Conservation (phyloP, 164 flowering plant genomes). For the Malania oleifera region DNA sequence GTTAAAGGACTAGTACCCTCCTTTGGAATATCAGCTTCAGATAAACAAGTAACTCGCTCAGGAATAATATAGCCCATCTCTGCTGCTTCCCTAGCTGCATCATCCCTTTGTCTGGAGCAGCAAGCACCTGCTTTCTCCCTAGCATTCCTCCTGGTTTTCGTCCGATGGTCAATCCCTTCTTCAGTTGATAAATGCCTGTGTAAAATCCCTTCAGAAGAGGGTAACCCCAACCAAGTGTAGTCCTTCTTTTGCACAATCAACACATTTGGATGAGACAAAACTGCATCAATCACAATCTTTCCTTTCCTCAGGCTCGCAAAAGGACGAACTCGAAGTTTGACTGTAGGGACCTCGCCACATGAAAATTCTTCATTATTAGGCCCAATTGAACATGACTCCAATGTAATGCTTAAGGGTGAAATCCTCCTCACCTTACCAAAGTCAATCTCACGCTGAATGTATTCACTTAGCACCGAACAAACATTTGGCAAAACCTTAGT, state of each 20-base stretch:
- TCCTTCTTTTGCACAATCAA: conserved; percentile 80
- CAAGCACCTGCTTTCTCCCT: conserved; percentile 68
- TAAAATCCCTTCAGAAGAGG: conserved; percentile 43
- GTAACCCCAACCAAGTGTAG: conserved; percentile 89
- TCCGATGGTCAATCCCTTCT: conserved; percentile 91
- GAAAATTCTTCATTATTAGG: conserved; percentile 86
- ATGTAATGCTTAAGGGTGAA: conserved; percentile 80
- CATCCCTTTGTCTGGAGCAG: conserved; percentile 67
- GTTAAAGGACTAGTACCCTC: conserved; percentile 24
- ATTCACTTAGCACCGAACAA: conserved; percentile 68
- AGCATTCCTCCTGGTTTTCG: conserved; percentile 76
- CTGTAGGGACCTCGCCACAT: conserved; percentile 70
- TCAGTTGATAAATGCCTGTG: conserved; percentile 66
- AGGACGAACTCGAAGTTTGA: conserved; percentile 76
- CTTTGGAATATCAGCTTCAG: conserved; percentile 25
- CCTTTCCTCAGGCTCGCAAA: conserved; percentile 86
- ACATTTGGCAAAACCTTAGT: conserved; percentile 81
- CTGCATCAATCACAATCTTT: conserved; percentile 91
- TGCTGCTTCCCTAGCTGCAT: conserved; percentile 64
- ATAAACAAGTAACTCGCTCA: conserved; percentile 23
- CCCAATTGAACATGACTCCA: conserved; percentile 82
- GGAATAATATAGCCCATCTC: conserved; percentile 63
- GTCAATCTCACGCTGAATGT: conserved; percentile 73
- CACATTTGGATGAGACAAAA: conserved; percentile 65
- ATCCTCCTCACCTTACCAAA: conserved; percentile 71